Percentiles rank a stretch among this genome's conserved stretches.
Conservation (phyloP, 257 asterid genomes). For the Nemophila menziesii region DNA sequence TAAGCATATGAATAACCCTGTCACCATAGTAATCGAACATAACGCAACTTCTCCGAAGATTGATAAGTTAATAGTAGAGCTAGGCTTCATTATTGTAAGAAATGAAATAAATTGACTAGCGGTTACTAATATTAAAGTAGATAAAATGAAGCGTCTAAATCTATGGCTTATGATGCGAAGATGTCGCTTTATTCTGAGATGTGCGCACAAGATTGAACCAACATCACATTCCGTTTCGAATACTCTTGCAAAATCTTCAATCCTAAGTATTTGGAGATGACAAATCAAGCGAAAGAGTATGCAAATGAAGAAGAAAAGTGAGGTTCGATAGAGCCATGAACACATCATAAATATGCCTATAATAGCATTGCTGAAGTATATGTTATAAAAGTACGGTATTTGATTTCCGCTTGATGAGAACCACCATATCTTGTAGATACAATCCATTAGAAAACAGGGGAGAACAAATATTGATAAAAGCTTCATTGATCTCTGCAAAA, state of each 20-base stretch:
- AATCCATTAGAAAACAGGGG: constrained; percentile 62
- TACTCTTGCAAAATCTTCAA: constrained; percentile 71
- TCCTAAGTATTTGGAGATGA: constrained; percentile 57
- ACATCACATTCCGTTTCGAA: constrained; percentile 66
- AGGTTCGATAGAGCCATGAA: constrained; percentile 78
- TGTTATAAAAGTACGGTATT: constrained; percentile 64
- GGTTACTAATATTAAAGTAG: constrained; percentile 54
- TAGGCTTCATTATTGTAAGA: constrained; percentile 44
- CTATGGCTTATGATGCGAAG: constrained; percentile 86
- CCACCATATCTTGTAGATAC: constrained; percentile 91
- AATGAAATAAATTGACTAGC: constrained; percentile 65
- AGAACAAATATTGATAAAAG: constrained; percentile 65
- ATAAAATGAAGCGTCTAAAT: constrained; percentile 61
- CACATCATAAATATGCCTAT: constrained; percentile 51
- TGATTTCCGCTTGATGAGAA: constrained; percentile 66
- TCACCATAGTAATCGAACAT: constrained; percentile 63
- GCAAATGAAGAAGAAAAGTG: constrained; percentile 74
- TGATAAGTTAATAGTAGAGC: constrained; percentile 36
- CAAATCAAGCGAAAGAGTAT: constrained; percentile 76
- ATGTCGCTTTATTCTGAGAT: constrained; percentile 71
- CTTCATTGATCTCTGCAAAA: constrained; percentile 75
- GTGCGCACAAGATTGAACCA: constrained; percentile 52
- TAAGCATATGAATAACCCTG: constrained; percentile 77
- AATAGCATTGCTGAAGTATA: constrained; percentile 35
- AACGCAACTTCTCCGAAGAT: constrained; percentile 79